A percentile compares a stretch with the other conserved stretches of the same genome.
Evolutionary conservation across 495 filamentous ascomycete species (phyloP).

Genomic region (Aspergillus saccharolyticus): DNA sequence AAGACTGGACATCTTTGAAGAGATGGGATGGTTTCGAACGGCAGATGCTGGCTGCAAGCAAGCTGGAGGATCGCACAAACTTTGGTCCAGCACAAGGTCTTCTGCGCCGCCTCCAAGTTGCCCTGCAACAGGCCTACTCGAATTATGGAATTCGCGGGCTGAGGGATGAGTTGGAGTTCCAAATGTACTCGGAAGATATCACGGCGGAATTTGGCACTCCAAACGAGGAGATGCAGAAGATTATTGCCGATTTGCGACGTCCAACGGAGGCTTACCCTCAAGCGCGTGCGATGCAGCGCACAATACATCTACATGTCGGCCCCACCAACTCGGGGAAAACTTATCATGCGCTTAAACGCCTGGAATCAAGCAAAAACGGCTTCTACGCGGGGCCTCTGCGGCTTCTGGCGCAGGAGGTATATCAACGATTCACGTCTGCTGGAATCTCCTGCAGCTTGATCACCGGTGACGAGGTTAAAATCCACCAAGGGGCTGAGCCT

Average conservation of each 20-base stretch:
- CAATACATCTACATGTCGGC: constrained; percentile 88
- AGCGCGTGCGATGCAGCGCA: constrained; percentile 72
- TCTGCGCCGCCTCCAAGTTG: constrained; percentile 23
- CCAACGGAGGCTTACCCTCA: constrained; percentile 88
- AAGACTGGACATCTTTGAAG: not conserved
- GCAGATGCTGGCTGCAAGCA: constrained; percentile 31
- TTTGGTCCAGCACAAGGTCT: constrained; percentile 15
- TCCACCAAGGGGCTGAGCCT: constrained; percentile 43
- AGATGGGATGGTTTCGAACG: constrained; percentile 37
- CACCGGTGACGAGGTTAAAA: constrained; percentile 82
- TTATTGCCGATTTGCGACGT: constrained; percentile 71
- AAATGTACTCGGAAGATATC: constrained; percentile 49
- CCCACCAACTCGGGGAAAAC: constrained; percentile 99
- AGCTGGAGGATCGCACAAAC: constrained; percentile 18
- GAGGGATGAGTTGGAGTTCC: constrained; percentile 52
- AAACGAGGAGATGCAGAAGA: constrained; percentile 53
- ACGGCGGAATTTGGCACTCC: constrained; percentile 39
- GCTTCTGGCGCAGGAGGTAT: constrained; percentile 90
- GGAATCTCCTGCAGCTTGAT: constrained; percentile 72
- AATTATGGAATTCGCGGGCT: constrained; percentile 44
- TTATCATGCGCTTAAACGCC: constrained; percentile 84
- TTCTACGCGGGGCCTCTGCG: constrained; percentile 90
- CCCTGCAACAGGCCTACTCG: constrained; percentile 54
- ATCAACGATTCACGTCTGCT: constrained; percentile 68
- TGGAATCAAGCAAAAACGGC: constrained; percentile 69